Evolutionary conservation across 179 eudicot species (phyloP).

Genomic region (Silene vulgaris): DNA sequence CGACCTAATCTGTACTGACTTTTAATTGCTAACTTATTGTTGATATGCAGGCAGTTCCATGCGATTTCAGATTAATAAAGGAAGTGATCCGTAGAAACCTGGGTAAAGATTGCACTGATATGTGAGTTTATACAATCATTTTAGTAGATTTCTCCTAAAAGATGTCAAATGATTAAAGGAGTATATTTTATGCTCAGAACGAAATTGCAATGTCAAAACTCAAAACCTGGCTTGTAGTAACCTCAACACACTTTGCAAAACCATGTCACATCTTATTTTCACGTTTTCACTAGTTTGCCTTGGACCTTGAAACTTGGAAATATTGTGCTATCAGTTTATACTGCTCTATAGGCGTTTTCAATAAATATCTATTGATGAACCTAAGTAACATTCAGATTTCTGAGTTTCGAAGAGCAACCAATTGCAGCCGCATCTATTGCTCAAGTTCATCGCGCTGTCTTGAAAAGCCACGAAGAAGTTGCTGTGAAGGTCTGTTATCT

Average conservation of each 20-base stretch:
- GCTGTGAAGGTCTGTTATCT: conserved; percentile 67
- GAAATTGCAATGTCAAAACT: too few relatives aligned
- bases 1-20: conserved; percentile 4
- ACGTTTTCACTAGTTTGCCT: too few relatives aligned
- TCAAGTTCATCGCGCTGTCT: conserved; percentile 80
- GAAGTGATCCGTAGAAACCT: conserved; percentile 42
- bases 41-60: conserved; percentile 69
- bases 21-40: conserved; percentile 24
- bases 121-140: conserved; percentile 25
- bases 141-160: too few relatives aligned
- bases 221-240: too few relatives aligned
- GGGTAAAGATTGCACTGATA: conserved; percentile 23
- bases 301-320: too few relatives aligned
- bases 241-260: too few relatives aligned
- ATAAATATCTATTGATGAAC: conserved; percentile 2
- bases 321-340: too few relatives aligned
- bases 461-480: conserved; percentile 64
- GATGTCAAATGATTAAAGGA: too few relatives aligned
- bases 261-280: too few relatives aligned
- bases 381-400: conserved; percentile 47
- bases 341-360: too few relatives aligned
- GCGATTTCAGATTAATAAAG: conserved; percentile 53
- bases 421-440: conserved; percentile 96
- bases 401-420: conserved; percentile 74
- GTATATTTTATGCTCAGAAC: too few relatives aligned